Evolutionary conservation across 169 alveolate species (phyloP), one percentile per base, ranked within the genome.

Genomic region (Eimeria maxima): DNA sequence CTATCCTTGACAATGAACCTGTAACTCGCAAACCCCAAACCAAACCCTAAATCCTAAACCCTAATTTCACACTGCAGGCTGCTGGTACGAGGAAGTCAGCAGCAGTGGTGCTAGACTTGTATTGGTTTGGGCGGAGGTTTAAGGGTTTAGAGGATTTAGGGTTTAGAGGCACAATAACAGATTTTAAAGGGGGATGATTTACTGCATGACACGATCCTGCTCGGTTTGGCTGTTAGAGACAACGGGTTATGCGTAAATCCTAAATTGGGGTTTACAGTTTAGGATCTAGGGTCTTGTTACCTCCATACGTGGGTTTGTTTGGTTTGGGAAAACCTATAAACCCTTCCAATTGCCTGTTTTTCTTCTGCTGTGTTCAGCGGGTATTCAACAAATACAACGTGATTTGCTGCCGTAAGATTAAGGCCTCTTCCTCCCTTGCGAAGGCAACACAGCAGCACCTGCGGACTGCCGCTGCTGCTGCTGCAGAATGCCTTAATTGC

Each of bases 331-430:
- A 97, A 96, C 20, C 98, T 44, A 45, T 93, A 92, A 63, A 97
- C 94, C n/a, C 98, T 89, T 7, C 97, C 98, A 47, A 97, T 74
- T 42, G 98, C 97, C 65, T 97, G 98, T 33, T 90, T 88, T 74
- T 97, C 98, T 38, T 95, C 98, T 7, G 98, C 96, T 33, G 73
- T 63, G 80, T 92, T 88, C 4, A 97, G 63, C 11, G 95, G 93
- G 44, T 95, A 97, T 20, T 95, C 97, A 50, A 97, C 90, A 76
- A 97, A 96, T 20, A 97, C 38, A 22, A 97, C 95, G 94, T 97
- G 97, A 60, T 92, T 90, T 22, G 98, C 98, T n/a, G 69, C 95
- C 0, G 98, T 96, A 45, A 97, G 95, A 33, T 93, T 97, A 16
- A 97, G 87, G 65, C 98, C 98, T n/a, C 95, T 55, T 18, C 98